phyloP scores from a whole-genome alignment of 139 green algal species.

The Coccomyxa sp. region DNA sequence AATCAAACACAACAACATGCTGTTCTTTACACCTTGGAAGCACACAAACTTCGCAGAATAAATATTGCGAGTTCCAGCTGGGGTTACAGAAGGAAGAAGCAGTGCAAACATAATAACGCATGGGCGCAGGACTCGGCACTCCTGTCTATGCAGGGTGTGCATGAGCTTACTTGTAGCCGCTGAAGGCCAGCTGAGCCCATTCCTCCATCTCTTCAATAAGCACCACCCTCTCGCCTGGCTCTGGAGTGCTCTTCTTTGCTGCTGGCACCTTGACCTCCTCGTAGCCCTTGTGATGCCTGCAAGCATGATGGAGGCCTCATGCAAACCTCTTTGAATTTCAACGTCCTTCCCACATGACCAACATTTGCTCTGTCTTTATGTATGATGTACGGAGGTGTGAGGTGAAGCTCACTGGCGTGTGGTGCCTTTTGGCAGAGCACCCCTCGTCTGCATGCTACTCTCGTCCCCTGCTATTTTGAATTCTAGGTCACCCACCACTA shows the following conservation, averaged over 20 bases:
- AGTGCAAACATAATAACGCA: too few relatives aligned
- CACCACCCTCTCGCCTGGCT: conserved; percentile 55
- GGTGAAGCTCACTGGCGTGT: conserved; percentile 40
- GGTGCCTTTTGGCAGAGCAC: conserved; percentile 56
- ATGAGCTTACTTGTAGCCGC: conserved; percentile 71
- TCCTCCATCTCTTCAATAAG: conserved; percentile 67
- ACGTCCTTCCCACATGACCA: too few relatives aligned
- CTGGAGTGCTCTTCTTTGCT: conserved; percentile 24
- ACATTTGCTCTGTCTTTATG: too few relatives aligned
- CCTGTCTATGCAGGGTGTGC: too few relatives aligned
- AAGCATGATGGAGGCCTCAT: too few relatives aligned
- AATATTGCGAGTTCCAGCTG: too few relatives aligned
- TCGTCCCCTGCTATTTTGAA: conserved; percentile 45
- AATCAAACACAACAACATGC: background rate
- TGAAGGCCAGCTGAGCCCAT: conserved; percentile 83
- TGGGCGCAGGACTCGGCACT: too few relatives aligned
- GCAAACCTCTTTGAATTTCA: too few relatives aligned
- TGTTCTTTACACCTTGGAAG: too few relatives aligned
- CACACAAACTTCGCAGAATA: too few relatives aligned
- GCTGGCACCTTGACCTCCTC: conserved; percentile 87
- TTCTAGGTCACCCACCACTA: conserved; percentile 35
- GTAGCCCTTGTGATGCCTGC: conserved; percentile 75
- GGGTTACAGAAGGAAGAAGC: too few relatives aligned
- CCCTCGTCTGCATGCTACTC: conserved; percentile 7
- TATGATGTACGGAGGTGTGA: background rate